Evolutionary conservation across 805 yeast genomes (phyloP).

Genomic region (Blastobotrys muscicola): DNA sequence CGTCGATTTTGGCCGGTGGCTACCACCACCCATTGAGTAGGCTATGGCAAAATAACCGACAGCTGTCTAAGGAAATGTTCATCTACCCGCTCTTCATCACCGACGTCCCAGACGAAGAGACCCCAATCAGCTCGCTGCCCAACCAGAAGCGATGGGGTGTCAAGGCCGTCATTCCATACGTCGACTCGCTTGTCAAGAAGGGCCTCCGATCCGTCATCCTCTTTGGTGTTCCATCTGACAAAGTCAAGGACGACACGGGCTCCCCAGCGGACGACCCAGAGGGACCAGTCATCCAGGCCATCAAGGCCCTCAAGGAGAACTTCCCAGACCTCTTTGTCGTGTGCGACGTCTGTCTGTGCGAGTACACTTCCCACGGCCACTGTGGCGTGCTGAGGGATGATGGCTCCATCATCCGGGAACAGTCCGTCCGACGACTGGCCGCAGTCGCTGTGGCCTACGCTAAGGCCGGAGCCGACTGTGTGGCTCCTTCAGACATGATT

Average conservation of each 20-base stretch:
- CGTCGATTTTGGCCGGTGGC: slow-evolving; percentile 85
- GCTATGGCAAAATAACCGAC: slow-evolving; percentile 86
- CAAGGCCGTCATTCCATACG: slow-evolving; percentile 65
- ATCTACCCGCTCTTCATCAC: slow-evolving; percentile 86
- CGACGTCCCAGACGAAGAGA: slow-evolving; percentile 73
- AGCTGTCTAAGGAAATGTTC: slow-evolving; percentile 76
- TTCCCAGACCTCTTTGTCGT: slow-evolving; percentile 82
- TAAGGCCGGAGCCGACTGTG: slow-evolving; percentile 88
- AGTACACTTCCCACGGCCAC: slow-evolving; percentile 96
- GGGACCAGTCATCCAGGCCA: slow-evolving; percentile 85
- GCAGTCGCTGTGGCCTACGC: slow-evolving; percentile 95
- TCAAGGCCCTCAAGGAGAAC: slow-evolving; percentile 47
- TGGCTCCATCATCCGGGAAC: slow-evolving; percentile 69
- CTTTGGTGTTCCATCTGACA: slow-evolving; percentile 83
- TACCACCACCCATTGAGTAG: slow-evolving; percentile 84
- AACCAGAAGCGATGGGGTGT: slow-evolving; percentile 82
- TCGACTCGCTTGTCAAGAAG: slow-evolving; percentile 57
- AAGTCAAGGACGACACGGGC: slow-evolving; percentile 71
- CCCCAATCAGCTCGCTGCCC: slow-evolving; percentile 67
- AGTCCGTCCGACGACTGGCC: slow-evolving; percentile 73
- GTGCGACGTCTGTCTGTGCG: slow-evolving; percentile 95
- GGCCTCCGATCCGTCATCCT: slow-evolving; percentile 81
- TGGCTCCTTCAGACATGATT: slow-evolving; percentile 96
- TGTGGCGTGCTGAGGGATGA: slow-evolving; percentile 87
- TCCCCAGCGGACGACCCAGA: slow-evolving; percentile 92